Percentiles rank a stretch among this genome's conserved stretches.
Evolutionary conservation across 2,329 filamentous ascomycete species (phyloP).

Genomic region (Sarocladium kiliense): DNA sequence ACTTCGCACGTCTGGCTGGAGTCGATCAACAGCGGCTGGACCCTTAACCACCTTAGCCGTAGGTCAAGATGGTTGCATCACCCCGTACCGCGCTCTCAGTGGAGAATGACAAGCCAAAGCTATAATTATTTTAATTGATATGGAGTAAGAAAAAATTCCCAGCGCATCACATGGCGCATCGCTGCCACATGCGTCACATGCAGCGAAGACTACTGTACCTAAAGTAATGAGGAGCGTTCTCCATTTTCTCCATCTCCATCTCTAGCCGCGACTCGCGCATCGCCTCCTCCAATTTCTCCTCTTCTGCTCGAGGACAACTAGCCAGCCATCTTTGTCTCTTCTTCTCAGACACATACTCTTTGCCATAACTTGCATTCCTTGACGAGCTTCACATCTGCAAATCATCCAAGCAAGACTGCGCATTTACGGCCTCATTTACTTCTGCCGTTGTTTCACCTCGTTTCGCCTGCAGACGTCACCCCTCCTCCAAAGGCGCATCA

Average conservation of each 20-base stretch:
- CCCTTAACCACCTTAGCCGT: too few species aligned
- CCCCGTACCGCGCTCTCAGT: too few species aligned
- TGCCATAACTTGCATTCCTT: neutral
- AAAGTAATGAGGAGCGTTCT: neutral
- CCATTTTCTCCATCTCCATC: neutral
- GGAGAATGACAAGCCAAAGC: neutral
- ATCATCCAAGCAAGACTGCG: too few species aligned
- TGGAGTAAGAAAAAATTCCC: neutral
- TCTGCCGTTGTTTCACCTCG: conserved; percentile 6
- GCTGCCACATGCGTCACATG: conserved; percentile 6
- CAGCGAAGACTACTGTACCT: neutral
- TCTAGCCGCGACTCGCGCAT: conserved; percentile 6
- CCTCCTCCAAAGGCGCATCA: conserved; percentile 11
- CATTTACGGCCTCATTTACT: neutral
- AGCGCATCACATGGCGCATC: conserved; percentile 6
- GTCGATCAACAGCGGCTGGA: too few species aligned
- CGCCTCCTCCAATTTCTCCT: neutral
- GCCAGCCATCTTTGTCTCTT: too few species aligned
- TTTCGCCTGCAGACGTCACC: conserved; percentile 2
- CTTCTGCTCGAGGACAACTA: neutral
- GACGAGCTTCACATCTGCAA: too few species aligned
- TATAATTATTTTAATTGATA: neutral
- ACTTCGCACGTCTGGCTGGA: too few species aligned
- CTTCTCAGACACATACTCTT: neutral
- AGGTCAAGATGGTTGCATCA: too few species aligned